Evolutionary conservation across 2,329 filamentous ascomycete genomes (phyloP).

Genomic region (Neoscytalidium dimidiatum): DNA sequence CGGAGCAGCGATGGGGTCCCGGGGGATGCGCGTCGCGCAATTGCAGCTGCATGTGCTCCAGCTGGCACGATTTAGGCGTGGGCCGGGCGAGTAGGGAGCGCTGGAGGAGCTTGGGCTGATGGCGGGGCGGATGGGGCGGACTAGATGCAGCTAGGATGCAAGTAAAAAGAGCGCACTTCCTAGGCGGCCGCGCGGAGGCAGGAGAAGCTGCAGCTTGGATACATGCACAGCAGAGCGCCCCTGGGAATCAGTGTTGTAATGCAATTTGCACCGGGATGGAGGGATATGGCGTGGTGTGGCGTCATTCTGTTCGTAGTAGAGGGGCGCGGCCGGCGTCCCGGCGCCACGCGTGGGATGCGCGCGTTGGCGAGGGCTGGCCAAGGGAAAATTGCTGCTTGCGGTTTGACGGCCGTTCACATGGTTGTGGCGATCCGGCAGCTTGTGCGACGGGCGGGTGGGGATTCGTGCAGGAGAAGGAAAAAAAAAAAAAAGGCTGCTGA

Average conservation of each 20-base stretch:
- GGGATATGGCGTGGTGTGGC: background rate
- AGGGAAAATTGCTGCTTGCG: background rate
- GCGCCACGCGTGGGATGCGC: constrained; percentile 8
- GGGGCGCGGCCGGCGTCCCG: background rate
- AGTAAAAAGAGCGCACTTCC: background rate
- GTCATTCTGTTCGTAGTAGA: background rate
- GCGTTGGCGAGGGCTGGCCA: background rate
- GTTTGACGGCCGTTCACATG: constrained; percentile 2
- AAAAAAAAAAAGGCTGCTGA: background rate
- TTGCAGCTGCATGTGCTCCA: background rate
- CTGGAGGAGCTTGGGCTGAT: background rate
- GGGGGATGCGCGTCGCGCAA: background rate
- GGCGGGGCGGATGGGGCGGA: background rate
- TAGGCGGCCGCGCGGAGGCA: background rate
- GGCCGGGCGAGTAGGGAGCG: background rate
- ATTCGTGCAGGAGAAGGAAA: background rate
- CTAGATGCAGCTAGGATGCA: background rate
- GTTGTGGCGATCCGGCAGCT: constrained; percentile 8
- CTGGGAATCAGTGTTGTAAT: background rate
- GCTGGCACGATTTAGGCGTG: background rate
- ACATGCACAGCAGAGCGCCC: background rate
- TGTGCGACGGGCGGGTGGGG: constrained; percentile 1
- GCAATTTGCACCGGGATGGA: background rate
- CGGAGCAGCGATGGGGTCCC: background rate
- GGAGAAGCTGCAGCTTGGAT: background rate